These are phyloP conservation scores for Symbiodinium natans DNA, from an alignment of 73 alveolate species.

Conservation along the genomic window DNA sequence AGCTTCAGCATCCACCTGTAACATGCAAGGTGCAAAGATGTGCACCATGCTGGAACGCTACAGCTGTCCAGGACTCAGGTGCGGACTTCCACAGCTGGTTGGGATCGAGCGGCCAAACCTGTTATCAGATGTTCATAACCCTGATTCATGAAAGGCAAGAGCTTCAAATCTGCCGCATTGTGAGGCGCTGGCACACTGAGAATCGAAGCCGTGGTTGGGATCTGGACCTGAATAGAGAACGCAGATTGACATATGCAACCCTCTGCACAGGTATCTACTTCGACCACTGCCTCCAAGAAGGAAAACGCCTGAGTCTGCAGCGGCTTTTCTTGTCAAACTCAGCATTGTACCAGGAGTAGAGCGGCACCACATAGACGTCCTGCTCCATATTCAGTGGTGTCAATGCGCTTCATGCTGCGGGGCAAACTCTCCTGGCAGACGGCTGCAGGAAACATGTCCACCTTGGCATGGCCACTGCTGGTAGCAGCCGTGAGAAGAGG, in stretches of 20 bases:
- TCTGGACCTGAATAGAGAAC: slow-evolving; percentile 22
- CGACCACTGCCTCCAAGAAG: too few relatives aligned
- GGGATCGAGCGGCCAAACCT: slow-evolving; percentile 87
- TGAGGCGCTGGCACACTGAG: slow-evolving; percentile 19
- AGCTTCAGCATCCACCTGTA: slow-evolving; percentile 67
- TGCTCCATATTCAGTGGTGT: neutral
- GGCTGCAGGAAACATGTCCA: slow-evolving; percentile 87
- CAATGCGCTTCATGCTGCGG: neutral
- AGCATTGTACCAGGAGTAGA: slow-evolving; percentile 70
- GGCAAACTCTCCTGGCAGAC: slow-evolving; percentile 26
- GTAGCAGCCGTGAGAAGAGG: neutral
- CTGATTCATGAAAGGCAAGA: neutral
- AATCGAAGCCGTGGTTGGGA: slow-evolving; percentile 57
- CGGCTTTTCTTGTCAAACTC: slow-evolving; percentile 89
- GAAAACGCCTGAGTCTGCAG: neutral
- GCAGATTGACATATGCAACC: neutral
- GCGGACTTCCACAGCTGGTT: slow-evolving; percentile 54
- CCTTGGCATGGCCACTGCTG: neutral
- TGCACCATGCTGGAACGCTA: too few relatives aligned
- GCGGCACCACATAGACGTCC: slow-evolving; percentile 93
- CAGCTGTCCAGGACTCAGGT: too few relatives aligned
- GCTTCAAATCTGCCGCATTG: neutral
- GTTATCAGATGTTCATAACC: too few relatives aligned
- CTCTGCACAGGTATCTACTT: too few relatives aligned
- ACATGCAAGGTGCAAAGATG: neutral